phyloP scores from a whole-genome alignment of 306 rosid species.

The Pterocarpus santalinus region DNA sequence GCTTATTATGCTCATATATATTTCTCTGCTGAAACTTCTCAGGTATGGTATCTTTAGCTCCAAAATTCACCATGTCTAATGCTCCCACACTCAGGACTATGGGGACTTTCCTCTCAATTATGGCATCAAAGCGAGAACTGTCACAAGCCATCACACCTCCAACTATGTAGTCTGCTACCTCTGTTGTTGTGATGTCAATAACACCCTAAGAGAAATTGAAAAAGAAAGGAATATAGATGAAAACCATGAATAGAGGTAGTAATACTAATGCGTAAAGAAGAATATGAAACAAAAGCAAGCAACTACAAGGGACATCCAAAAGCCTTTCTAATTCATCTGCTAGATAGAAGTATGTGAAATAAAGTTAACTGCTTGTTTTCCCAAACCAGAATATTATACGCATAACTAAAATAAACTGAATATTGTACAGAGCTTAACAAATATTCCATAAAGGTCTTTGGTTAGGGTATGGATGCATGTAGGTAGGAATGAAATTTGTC shows the following conservation, averaged over 20 bases:
- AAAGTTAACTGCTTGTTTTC: slow-evolving; percentile 5
- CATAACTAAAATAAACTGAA: slow-evolving; percentile 3
- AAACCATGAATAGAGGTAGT: slow-evolving; percentile 28
- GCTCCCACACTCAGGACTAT: slow-evolving; percentile 88
- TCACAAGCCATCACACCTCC: slow-evolving; percentile 97
- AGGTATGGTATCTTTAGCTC: slow-evolving; percentile 82
- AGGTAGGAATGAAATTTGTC: slow-evolving; percentile 15
- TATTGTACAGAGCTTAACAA: background rate
- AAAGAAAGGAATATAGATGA: slow-evolving; percentile 29
- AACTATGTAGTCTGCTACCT: slow-evolving; percentile 84
- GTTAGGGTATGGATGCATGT: background rate
- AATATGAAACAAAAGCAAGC: slow-evolving; percentile 31
- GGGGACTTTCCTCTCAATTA: slow-evolving; percentile 75
- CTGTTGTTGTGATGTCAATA: slow-evolving; percentile 89
- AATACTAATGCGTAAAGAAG: slow-evolving; percentile 20
- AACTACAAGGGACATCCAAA: slow-evolving; percentile 11
- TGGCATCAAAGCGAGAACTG: slow-evolving; percentile 78
- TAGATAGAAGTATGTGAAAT: slow-evolving; percentile 15
- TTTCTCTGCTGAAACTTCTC: slow-evolving; percentile 68
- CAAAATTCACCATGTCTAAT: slow-evolving; percentile 92
- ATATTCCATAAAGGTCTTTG: background rate
- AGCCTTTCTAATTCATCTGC: slow-evolving; percentile 27
- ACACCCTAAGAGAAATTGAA: slow-evolving; percentile 66
- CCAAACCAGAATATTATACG: slow-evolving; percentile 11
- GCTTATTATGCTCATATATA: slow-evolving; percentile 81